Base-by-base conservation (phyloP, 129 eudicot genomes). In the Artemisia argyi region DNA sequence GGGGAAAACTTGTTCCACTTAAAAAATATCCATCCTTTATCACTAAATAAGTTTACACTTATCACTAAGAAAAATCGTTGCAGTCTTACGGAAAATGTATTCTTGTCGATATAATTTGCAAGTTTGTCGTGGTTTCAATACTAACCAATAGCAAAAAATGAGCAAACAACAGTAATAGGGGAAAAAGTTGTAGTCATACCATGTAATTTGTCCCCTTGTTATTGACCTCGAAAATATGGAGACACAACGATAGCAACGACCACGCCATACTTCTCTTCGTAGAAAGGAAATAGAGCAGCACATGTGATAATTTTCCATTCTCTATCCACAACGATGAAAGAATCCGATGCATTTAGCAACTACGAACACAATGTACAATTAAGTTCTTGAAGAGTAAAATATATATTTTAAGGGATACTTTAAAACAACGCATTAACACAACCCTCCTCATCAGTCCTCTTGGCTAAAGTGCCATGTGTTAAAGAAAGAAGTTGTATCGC, bases 181-280 rank as follows among this genome's bases (percentile, higher is more conserved):
- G 22, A 20, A 20, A 20, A 20, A 20, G 22, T 20, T 20, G 32
- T 18, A 61, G 58, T 62, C 50, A n/a, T 85, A 94, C 98, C 97
- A 48, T 86, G 97, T 78, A 94, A 81, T 61, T 94, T 94, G 79
- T 88, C 98, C 65, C 96, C 97, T 78, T 85, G 98, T 46, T n/a
- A n/a, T n/a, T n/a, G n/a, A n/a, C n/a, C n/a, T n/a, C n/a, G n/a
- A n/a, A n/a, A n/a, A n/a, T n/a, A n/a, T n/a, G n/a, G n/a, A n/a
- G n/a, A n/a, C n/a, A 94, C 97, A 69, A 96, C 97, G 72, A 94
- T 84, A 28, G 96, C 93, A 73, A 96, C 96, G 69, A 94, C 88
- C 75, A 87, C 98, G 20, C 83, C 96, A 67, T 96, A 87, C 58
- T 90, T 94, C 4, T 90, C 96, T 64, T 86, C 75, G 69, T 78